Conservation (phyloP, 2,329 filamentous ascomycete genomes). For the Fulvia fulva region DNA sequence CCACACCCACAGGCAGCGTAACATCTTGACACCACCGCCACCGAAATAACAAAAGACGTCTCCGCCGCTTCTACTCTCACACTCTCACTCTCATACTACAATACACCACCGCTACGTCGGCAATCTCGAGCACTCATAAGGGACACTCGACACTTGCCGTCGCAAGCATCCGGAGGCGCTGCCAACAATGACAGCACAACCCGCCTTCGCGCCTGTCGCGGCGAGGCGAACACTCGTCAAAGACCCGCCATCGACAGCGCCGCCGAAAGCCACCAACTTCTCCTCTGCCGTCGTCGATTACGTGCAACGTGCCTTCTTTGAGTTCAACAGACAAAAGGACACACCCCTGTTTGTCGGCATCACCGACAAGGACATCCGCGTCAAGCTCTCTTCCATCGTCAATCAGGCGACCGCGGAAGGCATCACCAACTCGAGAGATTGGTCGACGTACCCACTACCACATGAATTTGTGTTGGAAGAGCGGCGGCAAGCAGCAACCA, state of each 20-base stretch:
- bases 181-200: constrained; percentile 27
- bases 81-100: background rate
- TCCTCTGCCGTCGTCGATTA: constrained; percentile 78
- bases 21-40: background rate
- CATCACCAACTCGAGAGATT: constrained; percentile 70
- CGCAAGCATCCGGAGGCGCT: constrained; percentile 5
- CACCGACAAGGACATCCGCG: constrained; percentile 66
- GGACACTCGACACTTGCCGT: constrained; percentile 3
- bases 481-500: constrained; percentile 48
- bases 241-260: constrained; percentile 14
- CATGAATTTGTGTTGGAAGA: constrained; percentile 77
- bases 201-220: constrained; percentile 46
- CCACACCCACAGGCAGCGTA: background rate
- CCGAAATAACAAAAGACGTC: background rate
- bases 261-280: constrained; percentile 55
- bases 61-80: background rate
- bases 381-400: constrained; percentile 81
- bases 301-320: constrained; percentile 81
- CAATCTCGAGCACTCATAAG: background rate
- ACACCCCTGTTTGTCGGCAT: constrained; percentile 39
- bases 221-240: constrained; percentile 40
- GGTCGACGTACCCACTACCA: constrained; percentile 77
- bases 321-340: constrained; percentile 52
- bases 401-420: constrained; percentile 69
- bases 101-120: background rate